Conservation (phyloP, 106 monocot species). For the Dendrobium catenatum region DNA sequence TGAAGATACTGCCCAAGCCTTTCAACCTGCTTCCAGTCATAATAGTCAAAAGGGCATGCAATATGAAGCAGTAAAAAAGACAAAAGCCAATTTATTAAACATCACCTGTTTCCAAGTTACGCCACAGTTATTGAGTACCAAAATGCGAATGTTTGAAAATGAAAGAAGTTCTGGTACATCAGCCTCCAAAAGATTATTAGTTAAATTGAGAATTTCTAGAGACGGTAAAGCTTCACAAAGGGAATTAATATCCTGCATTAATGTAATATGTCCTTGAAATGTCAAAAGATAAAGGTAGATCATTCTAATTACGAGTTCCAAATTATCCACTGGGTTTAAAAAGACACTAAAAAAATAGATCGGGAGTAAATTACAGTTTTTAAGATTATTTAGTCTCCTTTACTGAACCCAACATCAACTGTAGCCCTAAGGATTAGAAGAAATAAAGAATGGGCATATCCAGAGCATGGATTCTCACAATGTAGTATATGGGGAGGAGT, state of each 20-base stretch:
- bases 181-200: constrained; percentile 50
- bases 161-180: constrained; percentile 37
- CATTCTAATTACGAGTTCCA: neutral
- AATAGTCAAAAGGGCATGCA: constrained; percentile 2
- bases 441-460: neutral
- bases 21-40: constrained; percentile 65
- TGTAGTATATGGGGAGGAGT: neutral
- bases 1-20: constrained; percentile 57
- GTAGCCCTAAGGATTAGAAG: neutral
- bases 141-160: constrained; percentile 43
- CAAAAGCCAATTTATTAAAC: neutral
- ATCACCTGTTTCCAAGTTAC: constrained; percentile 76
- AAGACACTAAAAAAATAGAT: neutral
- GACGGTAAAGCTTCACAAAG: constrained; percentile 74
- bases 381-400: neutral
- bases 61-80: neutral
- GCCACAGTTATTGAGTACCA: constrained; percentile 87
- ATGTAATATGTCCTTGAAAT: constrained; percentile 6
- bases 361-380: neutral
- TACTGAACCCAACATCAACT: neutral
- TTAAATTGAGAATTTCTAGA: constrained; percentile 71
- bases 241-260: constrained; percentile 62
- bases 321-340: neutral
- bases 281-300: neutral
- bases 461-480: neutral